Conservation (phyloP, 2,329 filamentous ascomycete species). For the Aspergillus brasiliensis region DNA sequence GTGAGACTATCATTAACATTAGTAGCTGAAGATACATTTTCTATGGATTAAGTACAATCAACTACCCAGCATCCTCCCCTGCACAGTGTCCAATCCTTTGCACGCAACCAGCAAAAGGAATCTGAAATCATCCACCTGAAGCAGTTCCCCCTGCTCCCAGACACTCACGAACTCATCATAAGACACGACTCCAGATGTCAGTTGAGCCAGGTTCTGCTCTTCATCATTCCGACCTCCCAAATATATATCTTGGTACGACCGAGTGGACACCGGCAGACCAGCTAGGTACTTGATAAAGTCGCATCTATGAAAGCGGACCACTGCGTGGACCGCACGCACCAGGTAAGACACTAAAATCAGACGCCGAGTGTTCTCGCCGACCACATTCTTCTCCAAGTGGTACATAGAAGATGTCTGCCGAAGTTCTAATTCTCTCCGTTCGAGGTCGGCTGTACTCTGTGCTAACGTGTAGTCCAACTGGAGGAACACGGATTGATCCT, state of each 20-base stretch:
- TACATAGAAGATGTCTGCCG: not conserved
- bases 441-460: not conserved
- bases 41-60: not conserved
- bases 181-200: not conserved
- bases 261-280: slow-evolving; percentile 4
- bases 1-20: too few relatives aligned
- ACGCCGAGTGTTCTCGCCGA: not conserved
- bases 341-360: slow-evolving; percentile 6
- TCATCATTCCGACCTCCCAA: not conserved
- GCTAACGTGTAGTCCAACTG: not conserved
- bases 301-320: slow-evolving; percentile 2
- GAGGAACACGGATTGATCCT: not conserved
- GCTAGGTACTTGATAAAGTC: slow-evolving; percentile 4
- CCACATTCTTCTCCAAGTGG: not conserved
- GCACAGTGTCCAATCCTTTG: not conserved
- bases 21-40: too few relatives aligned
- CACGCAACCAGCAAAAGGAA: slow-evolving; percentile 5
- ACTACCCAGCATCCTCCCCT: not conserved
- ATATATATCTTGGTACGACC: not conserved
- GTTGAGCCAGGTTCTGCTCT: too few relatives aligned
- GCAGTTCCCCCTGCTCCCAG: slow-evolving; percentile 2
- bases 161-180: slow-evolving; percentile 7
- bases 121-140: not conserved
- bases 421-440: not conserved
- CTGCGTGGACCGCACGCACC: slow-evolving; percentile 3